These are phyloP conservation scores for Fusarium palustre DNA, from an alignment of 2,329 filamentous ascomycete genomes.

Conservation along the genomic window DNA sequence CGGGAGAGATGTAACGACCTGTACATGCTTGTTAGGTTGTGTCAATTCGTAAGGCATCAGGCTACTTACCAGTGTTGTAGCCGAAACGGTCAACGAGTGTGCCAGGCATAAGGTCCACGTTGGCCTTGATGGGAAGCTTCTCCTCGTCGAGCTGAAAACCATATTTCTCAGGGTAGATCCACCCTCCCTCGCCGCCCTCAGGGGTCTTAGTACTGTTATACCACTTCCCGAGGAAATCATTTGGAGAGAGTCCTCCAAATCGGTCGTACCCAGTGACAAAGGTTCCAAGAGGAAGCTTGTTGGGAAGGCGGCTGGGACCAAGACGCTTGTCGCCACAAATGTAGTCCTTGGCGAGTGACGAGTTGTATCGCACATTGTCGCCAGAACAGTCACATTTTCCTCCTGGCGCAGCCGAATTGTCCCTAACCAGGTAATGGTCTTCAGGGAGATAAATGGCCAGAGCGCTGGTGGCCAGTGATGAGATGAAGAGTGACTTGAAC, in stretches of 20 bases:
- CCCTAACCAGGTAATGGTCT: background rate
- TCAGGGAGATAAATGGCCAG: slow-evolving; percentile 9
- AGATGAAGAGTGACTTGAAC: slow-evolving; percentile 14
- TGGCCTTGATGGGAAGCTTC: slow-evolving; percentile 54
- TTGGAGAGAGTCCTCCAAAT: slow-evolving; percentile 22
- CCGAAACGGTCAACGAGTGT: slow-evolving; percentile 62
- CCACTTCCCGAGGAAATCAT: slow-evolving; percentile 28
- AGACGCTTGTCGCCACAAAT: slow-evolving; percentile 30
- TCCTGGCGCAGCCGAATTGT: background rate
- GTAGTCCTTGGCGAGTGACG: background rate
- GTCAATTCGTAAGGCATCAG: background rate
- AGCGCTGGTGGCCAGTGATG: background rate
- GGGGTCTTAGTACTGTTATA: background rate
- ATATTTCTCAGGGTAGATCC: slow-evolving; percentile 21
- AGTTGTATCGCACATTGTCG: background rate
- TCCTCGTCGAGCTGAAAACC: slow-evolving; percentile 55
- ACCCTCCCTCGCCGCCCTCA: background rate
- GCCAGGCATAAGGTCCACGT: slow-evolving; percentile 54
- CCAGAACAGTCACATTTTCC: slow-evolving; percentile 20
- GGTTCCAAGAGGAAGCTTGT: slow-evolving; percentile 22
- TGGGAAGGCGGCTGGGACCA: slow-evolving; percentile 12
- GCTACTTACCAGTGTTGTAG: slow-evolving; percentile 12
- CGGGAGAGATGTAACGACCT: slow-evolving; percentile 34
- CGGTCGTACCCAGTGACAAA: slow-evolving; percentile 28
- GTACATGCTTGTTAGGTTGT: background rate